Evolutionary conservation across 805 yeast genomes (phyloP), one percentile per base, ranked within the genome.

Genomic region (Kurtzmaniella cleridarum): DNA sequence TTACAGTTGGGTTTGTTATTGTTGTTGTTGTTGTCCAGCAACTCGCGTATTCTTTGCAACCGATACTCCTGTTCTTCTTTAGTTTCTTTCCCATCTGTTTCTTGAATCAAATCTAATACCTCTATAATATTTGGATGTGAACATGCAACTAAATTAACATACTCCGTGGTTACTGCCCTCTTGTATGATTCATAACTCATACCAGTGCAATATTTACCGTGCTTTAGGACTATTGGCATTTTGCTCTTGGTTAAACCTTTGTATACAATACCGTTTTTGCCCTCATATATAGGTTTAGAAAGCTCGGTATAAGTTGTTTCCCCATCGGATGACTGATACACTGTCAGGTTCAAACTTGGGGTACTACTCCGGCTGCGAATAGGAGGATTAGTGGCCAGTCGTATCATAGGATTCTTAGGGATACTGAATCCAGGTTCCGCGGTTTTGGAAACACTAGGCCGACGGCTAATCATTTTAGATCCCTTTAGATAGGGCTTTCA

Each of bases 191-290:
- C 17, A 11, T 35, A 29, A 16, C 23, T 30, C 27, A 50, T 50
- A 1, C 36, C 27, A 1, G 42, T 36, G 10, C 48, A 46, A 15
- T 41, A 34, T 41, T 65, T 64, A 31, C 66, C 50, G 11, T 52
- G 47, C 40, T 67, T 68, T 33, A 67, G 51, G 13, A 64, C 60
- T 13, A 64, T 46, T 2, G 42, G 41, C 23, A 43, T 30, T 6
- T 50, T 48, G 17, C 45, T 47, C 2, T 40, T 11, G 14, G 50
- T 50, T 2, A 55, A 34, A 11, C 66, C 72, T 40, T 62, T 64
- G 35, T 45, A 49, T 5, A 68, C 50, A 5, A 59, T 46, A 7
- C 73, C 73, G 44, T 67, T 67, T 10, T 70, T 69, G 8, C 73
- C 71, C 44, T 68, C 73, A 44, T 60, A 67, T 18, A 64, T 44